These are phyloP conservation scores for Echinochloa phyllopogon DNA, from an alignment of 176 grass and related monocot genomes.

Conservation along the genomic window DNA sequence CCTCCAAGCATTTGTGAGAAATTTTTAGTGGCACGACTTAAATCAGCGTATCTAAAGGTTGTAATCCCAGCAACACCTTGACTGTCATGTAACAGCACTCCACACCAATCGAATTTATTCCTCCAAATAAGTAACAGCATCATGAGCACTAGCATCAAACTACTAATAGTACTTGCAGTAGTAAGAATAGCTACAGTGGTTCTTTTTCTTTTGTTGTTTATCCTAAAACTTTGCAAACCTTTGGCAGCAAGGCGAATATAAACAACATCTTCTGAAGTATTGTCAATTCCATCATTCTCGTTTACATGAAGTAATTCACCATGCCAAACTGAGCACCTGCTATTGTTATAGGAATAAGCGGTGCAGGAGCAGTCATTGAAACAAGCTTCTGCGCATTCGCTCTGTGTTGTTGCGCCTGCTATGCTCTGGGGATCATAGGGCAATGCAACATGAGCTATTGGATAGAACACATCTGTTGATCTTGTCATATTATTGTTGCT, in stretches of 20 bases:
- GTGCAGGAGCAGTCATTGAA: slow-evolving; percentile 15
- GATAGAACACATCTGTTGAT: neutral
- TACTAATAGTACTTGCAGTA: neutral
- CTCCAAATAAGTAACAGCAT: neutral
- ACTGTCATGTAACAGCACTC: neutral
- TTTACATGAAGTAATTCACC: slow-evolving; percentile 49
- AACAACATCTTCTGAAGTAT: neutral
- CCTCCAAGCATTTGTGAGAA: slow-evolving; percentile 49
- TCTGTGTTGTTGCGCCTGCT: neutral
- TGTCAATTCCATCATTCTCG: slow-evolving; percentile 1
- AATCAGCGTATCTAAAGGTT: neutral
- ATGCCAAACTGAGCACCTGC: slow-evolving; percentile 43
- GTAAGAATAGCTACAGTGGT: neutral
- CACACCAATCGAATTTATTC: neutral
- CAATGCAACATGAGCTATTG: neutral
- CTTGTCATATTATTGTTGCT: neutral
- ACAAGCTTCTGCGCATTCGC: neutral
- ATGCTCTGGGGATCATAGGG: neutral
- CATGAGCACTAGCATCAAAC: neutral
- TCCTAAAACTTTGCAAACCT: slow-evolving; percentile 13
- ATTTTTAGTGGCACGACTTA: slow-evolving; percentile 41
- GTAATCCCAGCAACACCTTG: neutral
- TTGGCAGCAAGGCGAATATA: slow-evolving; percentile 45
- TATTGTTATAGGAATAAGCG: slow-evolving; percentile 30
- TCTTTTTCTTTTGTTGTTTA: slow-evolving; percentile 15